Percentiles rank a stretch among this genome's conserved stretches.
These are phyloP conservation scores for Ophiobolus disseminans DNA, from an alignment of 2,329 filamentous ascomycete species.

Conservation along the genomic window DNA sequence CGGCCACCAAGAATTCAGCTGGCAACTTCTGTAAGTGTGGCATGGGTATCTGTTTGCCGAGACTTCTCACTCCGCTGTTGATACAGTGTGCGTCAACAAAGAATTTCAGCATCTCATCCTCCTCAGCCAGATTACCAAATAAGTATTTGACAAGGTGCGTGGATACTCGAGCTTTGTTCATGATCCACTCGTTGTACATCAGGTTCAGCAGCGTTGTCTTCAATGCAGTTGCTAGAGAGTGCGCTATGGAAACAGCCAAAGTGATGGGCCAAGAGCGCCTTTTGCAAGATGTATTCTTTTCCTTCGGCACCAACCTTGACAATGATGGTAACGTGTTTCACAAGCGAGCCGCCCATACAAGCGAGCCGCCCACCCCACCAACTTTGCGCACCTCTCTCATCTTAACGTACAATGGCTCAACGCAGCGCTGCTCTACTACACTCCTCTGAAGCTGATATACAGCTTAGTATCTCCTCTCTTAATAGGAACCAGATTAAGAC, in stretches of 20 bases:
- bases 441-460: background rate
- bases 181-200: background rate
- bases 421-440: background rate
- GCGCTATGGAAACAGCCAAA: constrained; percentile 7
- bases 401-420: background rate
- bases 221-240: constrained; percentile 1
- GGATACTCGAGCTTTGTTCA: background rate
- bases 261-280: background rate
- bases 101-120: background rate
- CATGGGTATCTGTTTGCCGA: too few relatives aligned
- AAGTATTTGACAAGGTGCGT: background rate
- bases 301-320: background rate
- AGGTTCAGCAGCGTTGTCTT: background rate
- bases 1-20: too few relatives aligned
- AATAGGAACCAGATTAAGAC: background rate
- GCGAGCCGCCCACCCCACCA: background rate
- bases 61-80: too few relatives aligned
- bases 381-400: background rate
- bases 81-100: background rate
- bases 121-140: background rate
- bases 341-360: background rate
- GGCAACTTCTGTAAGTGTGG: too few relatives aligned
- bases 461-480: background rate
- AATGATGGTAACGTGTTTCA: constrained; percentile 1
- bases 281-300: constrained; percentile 7